A percentile compares a stretch with the other conserved stretches of the same genome.
phyloP scores from a whole-genome alignment of 1,284 basidiomycete species.

The Tylopilus sp. region DNA sequence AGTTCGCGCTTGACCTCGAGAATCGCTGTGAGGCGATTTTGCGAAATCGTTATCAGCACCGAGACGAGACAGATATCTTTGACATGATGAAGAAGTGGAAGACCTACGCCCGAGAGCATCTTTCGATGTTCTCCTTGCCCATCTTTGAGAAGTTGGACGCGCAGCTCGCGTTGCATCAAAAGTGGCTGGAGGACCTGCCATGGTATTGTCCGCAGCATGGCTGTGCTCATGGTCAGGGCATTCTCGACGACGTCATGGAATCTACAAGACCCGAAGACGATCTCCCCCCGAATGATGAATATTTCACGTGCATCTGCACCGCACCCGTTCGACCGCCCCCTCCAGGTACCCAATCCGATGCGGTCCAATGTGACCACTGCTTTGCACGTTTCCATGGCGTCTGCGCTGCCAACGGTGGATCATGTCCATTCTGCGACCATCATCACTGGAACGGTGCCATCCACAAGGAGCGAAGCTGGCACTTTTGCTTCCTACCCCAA shows the following conservation, averaged over 20 bases:
- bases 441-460: slow-evolving; percentile 84
- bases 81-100: slow-evolving; percentile 69
- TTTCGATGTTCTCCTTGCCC: slow-evolving; percentile 69
- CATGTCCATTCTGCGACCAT: slow-evolving; percentile 84
- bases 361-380: slow-evolving; percentile 84
- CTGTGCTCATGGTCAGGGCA: slow-evolving; percentile 55
- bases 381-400: slow-evolving; percentile 79
- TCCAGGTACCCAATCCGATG: slow-evolving; percentile 68
- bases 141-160: slow-evolving; percentile 67
- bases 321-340: slow-evolving; percentile 72
- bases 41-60: slow-evolving; percentile 55
- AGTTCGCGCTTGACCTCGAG: slow-evolving; percentile 73
- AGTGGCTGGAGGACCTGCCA: slow-evolving; percentile 71
- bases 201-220: slow-evolving; percentile 72
- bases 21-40: slow-evolving; percentile 70
- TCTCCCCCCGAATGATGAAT: slow-evolving; percentile 71
- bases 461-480: slow-evolving; percentile 75
- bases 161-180: slow-evolving; percentile 62
- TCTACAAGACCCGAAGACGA: slow-evolving; percentile 74
- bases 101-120: slow-evolving; percentile 65
- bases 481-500: slow-evolving; percentile 73
- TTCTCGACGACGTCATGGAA: slow-evolving; percentile 70
- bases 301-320: slow-evolving; percentile 79
- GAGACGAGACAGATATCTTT: slow-evolving; percentile 62
- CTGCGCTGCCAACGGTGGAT: slow-evolving; percentile 81